Conservation (phyloP, 352 stramenopile genomes). For the Achlya hypogyna region DNA sequence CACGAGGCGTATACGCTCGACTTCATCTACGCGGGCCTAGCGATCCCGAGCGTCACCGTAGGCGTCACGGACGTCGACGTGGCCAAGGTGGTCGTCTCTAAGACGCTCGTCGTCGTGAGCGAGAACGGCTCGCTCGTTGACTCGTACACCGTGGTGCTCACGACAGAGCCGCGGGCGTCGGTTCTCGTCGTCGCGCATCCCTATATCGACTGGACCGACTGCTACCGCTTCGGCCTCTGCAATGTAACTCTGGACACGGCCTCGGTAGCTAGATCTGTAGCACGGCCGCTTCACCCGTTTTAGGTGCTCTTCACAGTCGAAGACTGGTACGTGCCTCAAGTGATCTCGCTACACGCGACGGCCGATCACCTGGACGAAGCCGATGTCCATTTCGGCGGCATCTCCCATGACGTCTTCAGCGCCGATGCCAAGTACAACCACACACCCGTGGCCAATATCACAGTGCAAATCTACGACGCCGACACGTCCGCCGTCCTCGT, state of each 20-base stretch:
- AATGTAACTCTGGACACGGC: constrained; percentile 46
- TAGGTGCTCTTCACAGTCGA: constrained; percentile 50
- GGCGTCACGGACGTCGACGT: constrained; percentile 54
- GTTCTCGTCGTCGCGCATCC: constrained; percentile 55
- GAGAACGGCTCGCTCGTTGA: constrained; percentile 39
- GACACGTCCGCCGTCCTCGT: constrained; percentile 47
- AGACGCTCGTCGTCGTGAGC: constrained; percentile 39
- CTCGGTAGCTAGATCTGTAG: background rate
- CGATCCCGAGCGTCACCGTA: constrained; percentile 32
- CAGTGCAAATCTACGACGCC: constrained; percentile 51
- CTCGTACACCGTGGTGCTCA: constrained; percentile 42
- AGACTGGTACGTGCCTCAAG: constrained; percentile 56
- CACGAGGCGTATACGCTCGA: constrained; percentile 60
- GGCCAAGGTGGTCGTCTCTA: constrained; percentile 46
- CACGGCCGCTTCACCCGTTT: constrained; percentile 12
- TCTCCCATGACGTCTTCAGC: constrained; percentile 61
- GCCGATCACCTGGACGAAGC: constrained; percentile 60
- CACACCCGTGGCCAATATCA: constrained; percentile 47
- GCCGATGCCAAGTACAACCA: constrained; percentile 57
- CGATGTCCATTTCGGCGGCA: constrained; percentile 48
- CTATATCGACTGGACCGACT: constrained; percentile 62
- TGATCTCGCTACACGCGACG: constrained; percentile 42
- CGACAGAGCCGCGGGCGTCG: constrained; percentile 46
- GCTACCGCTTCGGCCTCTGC: constrained; percentile 63
- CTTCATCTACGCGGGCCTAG: constrained; percentile 41